These are phyloP conservation scores for Rhizopus sp. DNA, from an alignment of 371 early-diverging fungal genomes.

Conservation along the genomic window DNA sequence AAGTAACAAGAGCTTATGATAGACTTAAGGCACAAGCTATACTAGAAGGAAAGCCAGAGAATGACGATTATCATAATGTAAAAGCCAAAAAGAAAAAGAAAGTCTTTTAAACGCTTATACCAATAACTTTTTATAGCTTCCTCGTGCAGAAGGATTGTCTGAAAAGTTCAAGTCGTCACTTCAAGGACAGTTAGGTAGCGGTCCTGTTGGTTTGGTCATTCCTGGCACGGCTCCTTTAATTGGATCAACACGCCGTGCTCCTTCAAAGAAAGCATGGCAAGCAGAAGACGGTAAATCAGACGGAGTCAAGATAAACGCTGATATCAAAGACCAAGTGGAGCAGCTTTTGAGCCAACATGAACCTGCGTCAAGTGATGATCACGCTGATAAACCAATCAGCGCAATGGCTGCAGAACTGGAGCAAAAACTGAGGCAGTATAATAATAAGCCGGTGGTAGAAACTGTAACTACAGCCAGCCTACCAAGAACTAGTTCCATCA, in stretches of 20 bases:
- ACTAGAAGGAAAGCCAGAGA: slow-evolving; percentile 40
- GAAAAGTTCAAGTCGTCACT: slow-evolving; percentile 42
- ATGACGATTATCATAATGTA: slow-evolving; percentile 17
- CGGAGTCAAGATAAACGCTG: slow-evolving; percentile 18
- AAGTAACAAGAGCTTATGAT: slow-evolving; percentile 43
- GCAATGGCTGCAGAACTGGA: slow-evolving; percentile 44
- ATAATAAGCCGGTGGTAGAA: neutral
- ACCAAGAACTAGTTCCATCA: slow-evolving; percentile 2
- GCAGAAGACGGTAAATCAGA: slow-evolving; percentile 15
- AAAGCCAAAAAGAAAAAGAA: neutral
- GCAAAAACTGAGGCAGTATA: slow-evolving; percentile 22
- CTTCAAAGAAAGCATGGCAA: slow-evolving; percentile 21
- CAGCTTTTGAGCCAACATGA: slow-evolving; percentile 13
- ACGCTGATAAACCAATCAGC: slow-evolving; percentile 38
- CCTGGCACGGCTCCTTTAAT: slow-evolving; percentile 51
- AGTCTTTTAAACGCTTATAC: neutral
- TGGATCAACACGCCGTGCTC: slow-evolving; percentile 38
- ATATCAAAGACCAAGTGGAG: slow-evolving; percentile 24
- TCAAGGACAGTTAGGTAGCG: slow-evolving; percentile 35
- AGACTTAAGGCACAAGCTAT: slow-evolving; percentile 47
- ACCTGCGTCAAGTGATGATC: slow-evolving; percentile 6
- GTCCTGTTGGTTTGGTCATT: slow-evolving; percentile 40
- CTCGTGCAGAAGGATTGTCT: slow-evolving; percentile 47
- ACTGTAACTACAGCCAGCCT: neutral
- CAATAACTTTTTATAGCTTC: slow-evolving; percentile 17